phyloP scores from a whole-genome alignment of 768 basidiomycete genomes.

The Russula vinacea region DNA sequence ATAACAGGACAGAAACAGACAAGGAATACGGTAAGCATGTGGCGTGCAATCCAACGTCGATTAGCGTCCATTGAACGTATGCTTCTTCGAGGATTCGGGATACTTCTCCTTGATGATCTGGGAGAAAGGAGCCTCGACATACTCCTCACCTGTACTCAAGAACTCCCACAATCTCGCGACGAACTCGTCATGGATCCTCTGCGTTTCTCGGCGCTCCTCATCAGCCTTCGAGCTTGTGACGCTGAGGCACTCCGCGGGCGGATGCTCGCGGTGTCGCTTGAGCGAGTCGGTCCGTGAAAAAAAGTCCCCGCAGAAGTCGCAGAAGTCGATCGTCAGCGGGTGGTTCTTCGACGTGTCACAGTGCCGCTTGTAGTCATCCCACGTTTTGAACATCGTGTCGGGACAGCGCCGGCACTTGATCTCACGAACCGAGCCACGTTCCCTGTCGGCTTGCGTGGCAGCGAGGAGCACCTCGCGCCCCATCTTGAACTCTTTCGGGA shows the following conservation, averaged over 20 bases:
- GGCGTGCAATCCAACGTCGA: too few species aligned
- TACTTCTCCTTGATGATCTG: background rate
- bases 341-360: background rate
- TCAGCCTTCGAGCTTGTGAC: background rate
- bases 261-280: background rate
- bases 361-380: background rate
- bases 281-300: background rate
- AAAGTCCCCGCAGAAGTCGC: background rate
- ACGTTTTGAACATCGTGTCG: background rate
- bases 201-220: background rate
- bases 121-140: background rate
- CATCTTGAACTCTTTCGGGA: background rate
- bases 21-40: too few species aligned
- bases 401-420: slow-evolving; percentile 9
- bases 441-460: background rate
- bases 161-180: background rate
- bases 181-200: background rate
- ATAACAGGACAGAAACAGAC: too few species aligned
- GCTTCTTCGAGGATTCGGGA: background rate
- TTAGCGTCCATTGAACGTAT: too few species aligned
- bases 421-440: background rate
- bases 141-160: background rate
- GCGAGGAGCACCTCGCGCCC: background rate
- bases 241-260: background rate
- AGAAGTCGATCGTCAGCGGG: background rate